Evolutionary conservation across 805 yeast genomes (phyloP).

Genomic region (Schwanniomyces pseudopolymorphus): DNA sequence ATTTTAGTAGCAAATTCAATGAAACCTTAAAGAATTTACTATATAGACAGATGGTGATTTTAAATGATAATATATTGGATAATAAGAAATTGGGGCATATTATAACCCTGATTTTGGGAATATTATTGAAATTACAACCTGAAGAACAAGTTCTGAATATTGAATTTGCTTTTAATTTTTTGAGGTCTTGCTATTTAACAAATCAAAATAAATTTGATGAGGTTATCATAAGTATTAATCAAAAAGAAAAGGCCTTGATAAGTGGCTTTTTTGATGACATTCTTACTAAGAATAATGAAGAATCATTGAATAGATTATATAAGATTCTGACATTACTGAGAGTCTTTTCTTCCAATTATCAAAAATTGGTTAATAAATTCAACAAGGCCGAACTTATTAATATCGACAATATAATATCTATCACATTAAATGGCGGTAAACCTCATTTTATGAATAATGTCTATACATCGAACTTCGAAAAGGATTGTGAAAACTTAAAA

Average conservation of each 20-base stretch:
- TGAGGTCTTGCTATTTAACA: slow-evolving; percentile 34
- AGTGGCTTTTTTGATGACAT: slow-evolving; percentile 31
- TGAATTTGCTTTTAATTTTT: slow-evolving; percentile 33
- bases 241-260: slow-evolving; percentile 17
- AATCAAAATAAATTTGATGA: slow-evolving; percentile 20
- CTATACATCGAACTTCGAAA: slow-evolving; percentile 32
- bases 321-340: slow-evolving; percentile 29
- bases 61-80: slow-evolving; percentile 29
- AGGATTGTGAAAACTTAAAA: slow-evolving; percentile 35
- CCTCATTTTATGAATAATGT: slow-evolving; percentile 30
- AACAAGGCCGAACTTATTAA: slow-evolving; percentile 16
- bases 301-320: slow-evolving; percentile 24
- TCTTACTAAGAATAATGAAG: slow-evolving; percentile 37
- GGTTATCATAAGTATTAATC: slow-evolving; percentile 14
- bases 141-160: slow-evolving; percentile 15
- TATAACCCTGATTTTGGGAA: slow-evolving; percentile 32
- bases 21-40: slow-evolving; percentile 27
- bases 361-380: slow-evolving; percentile 18
- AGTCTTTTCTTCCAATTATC: slow-evolving; percentile 23
- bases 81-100: slow-evolving; percentile 33
- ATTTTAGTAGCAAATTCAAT: slow-evolving; percentile 11
- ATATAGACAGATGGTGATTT: slow-evolving; percentile 32
- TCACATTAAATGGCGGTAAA: slow-evolving; percentile 35
- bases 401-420: slow-evolving; percentile 31
- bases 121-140: slow-evolving; percentile 16